These are phyloP conservation scores for Trichoderma asperellum DNA, from an alignment of 2,329 filamentous ascomycete species.

Conservation along the genomic window DNA sequence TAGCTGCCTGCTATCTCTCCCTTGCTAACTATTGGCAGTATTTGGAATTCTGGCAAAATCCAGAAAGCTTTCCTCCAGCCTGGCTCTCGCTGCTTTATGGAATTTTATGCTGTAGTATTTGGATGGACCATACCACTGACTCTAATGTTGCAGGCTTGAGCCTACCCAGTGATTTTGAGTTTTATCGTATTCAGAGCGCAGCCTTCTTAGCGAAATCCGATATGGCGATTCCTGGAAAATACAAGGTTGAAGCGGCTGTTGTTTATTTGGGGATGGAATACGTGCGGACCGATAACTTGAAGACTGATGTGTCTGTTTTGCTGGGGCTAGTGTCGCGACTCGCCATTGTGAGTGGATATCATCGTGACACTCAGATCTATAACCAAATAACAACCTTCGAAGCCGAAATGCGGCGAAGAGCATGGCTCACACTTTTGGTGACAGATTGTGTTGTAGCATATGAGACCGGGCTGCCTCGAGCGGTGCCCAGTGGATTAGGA, in stretches of 20 bases:
- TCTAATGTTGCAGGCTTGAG: background rate
- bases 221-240: background rate
- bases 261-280: background rate
- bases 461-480: background rate
- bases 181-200: background rate
- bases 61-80: background rate
- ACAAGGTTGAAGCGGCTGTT: background rate
- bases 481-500: background rate
- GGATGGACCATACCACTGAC: background rate
- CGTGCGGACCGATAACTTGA: background rate
- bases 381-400: background rate
- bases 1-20: background rate
- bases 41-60: background rate
- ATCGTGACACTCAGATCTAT: background rate
- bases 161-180: background rate
- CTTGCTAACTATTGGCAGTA: background rate
- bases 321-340: background rate
- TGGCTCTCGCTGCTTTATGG: background rate
- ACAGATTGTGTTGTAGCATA: background rate
- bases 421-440: background rate
- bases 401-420: background rate
- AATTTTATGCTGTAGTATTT: background rate
- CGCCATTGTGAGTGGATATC: background rate
- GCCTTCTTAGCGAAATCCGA: background rate
- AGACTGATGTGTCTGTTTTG: background rate